These are phyloP conservation scores for Xylariaceae sp. DNA, from an alignment of 2,329 filamentous ascomycete species.

Conservation along the genomic window DNA sequence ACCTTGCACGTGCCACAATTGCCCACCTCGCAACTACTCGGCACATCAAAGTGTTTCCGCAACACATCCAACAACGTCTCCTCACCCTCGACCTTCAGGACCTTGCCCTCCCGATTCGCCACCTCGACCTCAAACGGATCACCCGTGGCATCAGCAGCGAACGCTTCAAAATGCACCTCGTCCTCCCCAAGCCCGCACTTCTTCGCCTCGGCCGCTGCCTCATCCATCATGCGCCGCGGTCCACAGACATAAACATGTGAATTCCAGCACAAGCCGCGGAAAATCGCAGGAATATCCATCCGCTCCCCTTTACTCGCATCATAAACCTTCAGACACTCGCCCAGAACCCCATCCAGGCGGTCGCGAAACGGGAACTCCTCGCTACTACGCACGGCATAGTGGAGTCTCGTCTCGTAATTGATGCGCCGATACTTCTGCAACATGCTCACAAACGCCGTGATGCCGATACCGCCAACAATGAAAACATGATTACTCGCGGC, in stretches of 20 bases:
- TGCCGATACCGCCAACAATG: conserved; percentile 59
- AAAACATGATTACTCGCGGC: conserved; percentile 56
- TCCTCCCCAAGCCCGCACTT: conserved; percentile 40
- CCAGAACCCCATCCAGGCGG: conserved; percentile 19
- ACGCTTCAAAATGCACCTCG: conserved; percentile 58
- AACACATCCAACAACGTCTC: conserved; percentile 48
- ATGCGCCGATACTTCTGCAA: conserved; percentile 39
- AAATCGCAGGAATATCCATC: conserved; percentile 46
- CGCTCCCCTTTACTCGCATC: conserved; percentile 46
- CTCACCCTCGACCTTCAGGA: conserved; percentile 43
- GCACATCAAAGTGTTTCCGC: conserved; percentile 38
- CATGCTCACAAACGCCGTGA: conserved; percentile 58
- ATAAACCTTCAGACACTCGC: conserved; percentile 48
- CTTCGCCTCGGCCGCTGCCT: conserved; percentile 39
- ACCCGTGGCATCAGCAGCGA: conserved; percentile 47
- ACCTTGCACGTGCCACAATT: conserved; percentile 52
- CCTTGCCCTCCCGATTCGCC: conserved; percentile 34
- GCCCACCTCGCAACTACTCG: conserved; percentile 49
- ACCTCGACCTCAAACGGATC: conserved; percentile 57
- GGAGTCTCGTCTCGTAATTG: conserved; percentile 48
- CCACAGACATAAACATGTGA: conserved; percentile 59
- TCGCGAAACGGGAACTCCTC: conserved; percentile 52
- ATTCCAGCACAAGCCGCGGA: conserved; percentile 45
- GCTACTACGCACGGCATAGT: conserved; percentile 52
- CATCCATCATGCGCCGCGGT: conserved; percentile 51